phyloP scores from a whole-genome alignment of 441 rosid genomes.

The Pelargonium cotyledonis region DNA sequence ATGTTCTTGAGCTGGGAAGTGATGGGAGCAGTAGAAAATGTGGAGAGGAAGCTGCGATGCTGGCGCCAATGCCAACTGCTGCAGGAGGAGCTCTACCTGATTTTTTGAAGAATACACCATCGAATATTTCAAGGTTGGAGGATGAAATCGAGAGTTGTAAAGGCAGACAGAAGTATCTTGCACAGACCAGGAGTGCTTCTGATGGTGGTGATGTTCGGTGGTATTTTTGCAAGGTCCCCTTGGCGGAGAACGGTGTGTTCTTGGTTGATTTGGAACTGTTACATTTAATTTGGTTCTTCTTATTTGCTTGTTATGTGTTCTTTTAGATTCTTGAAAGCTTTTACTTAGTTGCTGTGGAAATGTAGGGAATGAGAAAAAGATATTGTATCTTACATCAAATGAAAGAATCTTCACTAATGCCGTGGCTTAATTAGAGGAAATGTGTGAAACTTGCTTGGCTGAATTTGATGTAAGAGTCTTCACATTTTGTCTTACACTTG shows the following conservation, averaged over 20 bases:
- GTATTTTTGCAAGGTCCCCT: conserved; percentile 83
- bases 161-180: conserved; percentile 79
- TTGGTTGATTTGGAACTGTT: background rate
- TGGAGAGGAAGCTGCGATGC: conserved; percentile 12
- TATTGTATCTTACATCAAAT: background rate
- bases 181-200: conserved; percentile 78
- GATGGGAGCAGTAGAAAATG: background rate
- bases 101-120: conserved; percentile 80
- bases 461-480: background rate
- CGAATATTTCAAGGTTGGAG: conserved; percentile 81
- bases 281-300: background rate
- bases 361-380: background rate
- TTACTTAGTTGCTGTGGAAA: background rate
- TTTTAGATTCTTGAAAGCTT: background rate
- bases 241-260: conserved; percentile 61
- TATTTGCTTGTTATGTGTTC: background rate
- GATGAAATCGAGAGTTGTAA: conserved; percentile 68
- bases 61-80: conserved; percentile 30
- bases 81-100: conserved; percentile 36
- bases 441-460: conserved; percentile 1
- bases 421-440: background rate
- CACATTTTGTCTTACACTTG: background rate
- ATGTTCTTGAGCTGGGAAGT: background rate
- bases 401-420: background rate
- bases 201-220: conserved; percentile 91